These are phyloP conservation scores for Acer negundo DNA, from an alignment of 345 rosid species.

Conservation along the genomic window DNA sequence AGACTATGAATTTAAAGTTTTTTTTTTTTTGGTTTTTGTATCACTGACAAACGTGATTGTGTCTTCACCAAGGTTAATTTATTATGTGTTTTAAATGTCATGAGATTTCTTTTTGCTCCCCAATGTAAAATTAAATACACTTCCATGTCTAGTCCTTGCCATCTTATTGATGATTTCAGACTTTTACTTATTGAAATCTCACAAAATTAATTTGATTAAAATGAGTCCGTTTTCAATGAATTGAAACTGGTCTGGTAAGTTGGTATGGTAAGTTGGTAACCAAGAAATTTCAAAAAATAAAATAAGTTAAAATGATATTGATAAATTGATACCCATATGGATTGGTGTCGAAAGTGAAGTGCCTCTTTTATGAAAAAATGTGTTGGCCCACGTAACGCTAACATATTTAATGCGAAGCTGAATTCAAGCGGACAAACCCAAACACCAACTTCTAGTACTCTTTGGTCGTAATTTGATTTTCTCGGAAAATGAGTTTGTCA, in stretches of 20 bases:
- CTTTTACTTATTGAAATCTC: background rate
- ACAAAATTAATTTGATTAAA: too few species aligned
- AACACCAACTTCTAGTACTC: slow-evolving; percentile 18
- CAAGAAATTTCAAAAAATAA: background rate
- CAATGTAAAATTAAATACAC: background rate
- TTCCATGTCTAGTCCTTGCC: background rate
- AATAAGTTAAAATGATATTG: too few species aligned
- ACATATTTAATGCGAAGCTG: background rate
- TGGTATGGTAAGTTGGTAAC: too few species aligned
- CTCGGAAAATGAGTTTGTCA: slow-evolving; percentile 29
- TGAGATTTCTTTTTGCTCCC: background rate
- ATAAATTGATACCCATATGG: background rate
- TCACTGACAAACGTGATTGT: background rate
- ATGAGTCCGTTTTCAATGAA: too few species aligned
- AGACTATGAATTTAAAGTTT: background rate
- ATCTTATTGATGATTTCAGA: background rate
- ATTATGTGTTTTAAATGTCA: background rate
- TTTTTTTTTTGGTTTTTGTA: too few species aligned
- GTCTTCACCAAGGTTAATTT: background rate
- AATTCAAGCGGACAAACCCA: background rate
- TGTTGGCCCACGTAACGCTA: background rate
- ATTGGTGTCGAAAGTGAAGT: background rate
- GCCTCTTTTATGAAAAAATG: background rate
- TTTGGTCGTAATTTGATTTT: slow-evolving; percentile 19
- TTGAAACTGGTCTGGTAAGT: too few species aligned